A percentile compares a stretch with the other conserved stretches of the same genome.
Evolutionary conservation across 768 basidiomycete genomes (phyloP).

Genomic region (Xerocomus potaroensis): DNA sequence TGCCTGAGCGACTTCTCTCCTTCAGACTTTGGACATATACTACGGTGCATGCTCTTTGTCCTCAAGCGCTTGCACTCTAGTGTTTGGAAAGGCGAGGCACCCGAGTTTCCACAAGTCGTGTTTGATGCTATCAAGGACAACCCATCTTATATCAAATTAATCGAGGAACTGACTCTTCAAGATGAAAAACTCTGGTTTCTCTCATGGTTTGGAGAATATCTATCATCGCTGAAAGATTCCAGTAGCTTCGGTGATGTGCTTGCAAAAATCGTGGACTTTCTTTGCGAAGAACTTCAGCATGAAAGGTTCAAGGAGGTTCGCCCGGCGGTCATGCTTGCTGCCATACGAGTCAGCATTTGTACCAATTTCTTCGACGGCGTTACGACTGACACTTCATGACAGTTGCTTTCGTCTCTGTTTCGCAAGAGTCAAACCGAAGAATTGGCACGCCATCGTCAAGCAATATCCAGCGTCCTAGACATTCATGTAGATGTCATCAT

Average conservation of each 20-base stretch:
- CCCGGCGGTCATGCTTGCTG: slow-evolving; percentile 55
- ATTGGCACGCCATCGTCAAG: slow-evolving; percentile 22
- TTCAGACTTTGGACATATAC: slow-evolving; percentile 56
- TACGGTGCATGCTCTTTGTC: slow-evolving; percentile 56
- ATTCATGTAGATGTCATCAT: slow-evolving; percentile 49
- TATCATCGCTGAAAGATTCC: slow-evolving; percentile 50
- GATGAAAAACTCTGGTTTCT: slow-evolving; percentile 46
- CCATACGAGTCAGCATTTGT: slow-evolving; percentile 53
- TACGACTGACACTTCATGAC: slow-evolving; percentile 5
- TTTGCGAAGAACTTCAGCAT: slow-evolving; percentile 81
- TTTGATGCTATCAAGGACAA: slow-evolving; percentile 87
- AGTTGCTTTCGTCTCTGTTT: slow-evolving; percentile 34
- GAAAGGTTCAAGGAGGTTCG: slow-evolving; percentile 59
- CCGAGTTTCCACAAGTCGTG: slow-evolving; percentile 71
- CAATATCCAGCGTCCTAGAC: slow-evolving; percentile 39
- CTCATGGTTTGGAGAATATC: slow-evolving; percentile 61
- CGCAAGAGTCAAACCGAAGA: slow-evolving; percentile 31
- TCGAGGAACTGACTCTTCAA: slow-evolving; percentile 35
- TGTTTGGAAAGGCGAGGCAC: slow-evolving; percentile 68
- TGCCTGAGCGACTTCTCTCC: slow-evolving; percentile 5
- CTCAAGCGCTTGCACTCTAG: slow-evolving; percentile 49
- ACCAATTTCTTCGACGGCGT: slow-evolving; percentile 1
- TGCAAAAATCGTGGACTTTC: slow-evolving; percentile 64
- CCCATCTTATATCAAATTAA: slow-evolving; percentile 42
- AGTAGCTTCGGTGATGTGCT: slow-evolving; percentile 60